Evolutionary conservation across 2,329 filamentous ascomycete species (phyloP), one percentile per base, ranked within the genome.

Genomic region (Chrysoporthe austroafricana): DNA sequence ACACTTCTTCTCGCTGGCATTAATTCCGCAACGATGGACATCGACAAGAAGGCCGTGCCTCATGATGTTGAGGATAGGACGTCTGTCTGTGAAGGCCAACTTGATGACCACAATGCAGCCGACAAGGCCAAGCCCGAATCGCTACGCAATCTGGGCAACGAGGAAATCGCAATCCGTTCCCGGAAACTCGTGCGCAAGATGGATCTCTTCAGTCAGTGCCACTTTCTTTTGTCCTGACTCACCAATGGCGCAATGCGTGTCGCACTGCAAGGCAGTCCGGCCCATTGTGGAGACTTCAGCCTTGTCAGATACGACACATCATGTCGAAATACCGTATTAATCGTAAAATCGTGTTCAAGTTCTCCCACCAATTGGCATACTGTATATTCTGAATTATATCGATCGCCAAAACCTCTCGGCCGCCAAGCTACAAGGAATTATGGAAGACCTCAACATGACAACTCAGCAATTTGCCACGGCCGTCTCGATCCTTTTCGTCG

Each of bases 401-500:
- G 79, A 80, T 68, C 74, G 79, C 4, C 76, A 78, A 58, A 78
- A 77, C 36, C 69, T 81, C 8, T 76, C 78, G 2, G 73, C 78
- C 0, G 78, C 79, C 6, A 80, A 79, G 58, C 74, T 81, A 3
- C 75, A 79, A 60, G 79, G 79, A 32, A 80, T 81, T 69, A 79
- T 73, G 63, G 74, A 78, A 1, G 79, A 81, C 65, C 72, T 81
- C 21, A 71, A 77, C 61, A 77, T 81, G 77, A 76, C 71, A 4
- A 75, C 73, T 1, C 43, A 75, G 26, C 71, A 81, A 44, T 80
- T 79, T 61, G 76, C 77, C 18, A 82, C 80, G 8, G 77, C 75
- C 52, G 75, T 82, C 34, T 80, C 78, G 36, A 82, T 83, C 58
- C 75, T 83, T 14, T 83, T 82, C 67, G 81, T 81, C 13, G 80